Evolutionary conservation across 345 rosid genomes (phyloP), one percentile per base, ranked within the genome.

Genomic region (Ricinus communis): DNA sequence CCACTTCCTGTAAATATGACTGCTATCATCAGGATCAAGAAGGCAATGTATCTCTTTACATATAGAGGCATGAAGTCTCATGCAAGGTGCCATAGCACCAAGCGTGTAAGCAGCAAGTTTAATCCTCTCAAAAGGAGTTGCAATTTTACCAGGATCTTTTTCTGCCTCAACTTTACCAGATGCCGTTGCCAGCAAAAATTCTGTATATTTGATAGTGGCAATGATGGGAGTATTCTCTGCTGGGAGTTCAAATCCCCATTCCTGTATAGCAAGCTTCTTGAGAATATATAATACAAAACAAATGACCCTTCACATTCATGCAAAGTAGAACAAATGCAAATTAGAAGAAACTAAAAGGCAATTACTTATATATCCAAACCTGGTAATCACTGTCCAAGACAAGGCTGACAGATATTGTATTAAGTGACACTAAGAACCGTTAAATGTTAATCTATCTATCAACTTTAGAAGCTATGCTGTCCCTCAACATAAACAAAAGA

Each of bases 61-160:
- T 5, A 89, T 82, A 78, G 70, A 85, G 68, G 93, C 96, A 85
- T 86, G 88, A 64, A 93, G 76, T 75, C 87, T 80, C 98, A 96
- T 91, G 87, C 94, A 88, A 61, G 99, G 99, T 69, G 97, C 79
- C 88, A 96, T 85, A 65, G 98, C 98, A 83, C 94, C 95, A 52
- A 93, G 84, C 47, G 91, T 88, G 75, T 96, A 96, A 59, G 99
- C 98, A 5, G 99, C 96, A 78, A 96, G 88, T 83, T 89, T 96
- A 31, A 97, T 89, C 81, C 86, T 91, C 74, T 93, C 99, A 80
- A 96, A 96, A 51, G 99, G 99, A 69, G 99, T 96, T 49, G 90
- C 91, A 75, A 95, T 92, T 81, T 87, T 88, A 61, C 94, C 93
- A 0, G 90, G 97, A 85, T 85, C 96, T 81, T 89, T 95, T 65